Evolutionary conservation across 345 rosid species (phyloP), one percentile per base, ranked within the genome.

Genomic region (Moringa oleifera): DNA sequence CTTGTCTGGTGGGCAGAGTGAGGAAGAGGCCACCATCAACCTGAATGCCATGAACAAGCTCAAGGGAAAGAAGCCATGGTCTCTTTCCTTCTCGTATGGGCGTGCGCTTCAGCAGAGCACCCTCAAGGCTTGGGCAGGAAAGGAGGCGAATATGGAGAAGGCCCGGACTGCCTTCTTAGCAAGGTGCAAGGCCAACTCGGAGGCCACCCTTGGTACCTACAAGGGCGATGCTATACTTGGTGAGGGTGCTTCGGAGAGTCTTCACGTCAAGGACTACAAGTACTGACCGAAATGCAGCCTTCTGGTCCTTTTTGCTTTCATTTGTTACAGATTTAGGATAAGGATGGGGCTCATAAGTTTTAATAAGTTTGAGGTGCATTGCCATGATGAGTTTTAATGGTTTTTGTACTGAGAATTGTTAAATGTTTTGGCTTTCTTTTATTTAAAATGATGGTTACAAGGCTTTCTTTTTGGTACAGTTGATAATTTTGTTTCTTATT

Each of bases 41-140:
- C 73, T 92, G 45, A 89, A 92, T 45, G 97, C 98, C 23, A 92
- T 92, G 88, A 92, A 89, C 84, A 75, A 85, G 61, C 86, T 84
- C 17, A 58, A 85, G 75, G 77, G 79, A 3, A 90, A 93, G 91
- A 93, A 93, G 83, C 98, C 98, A 55, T 93, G 97, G 94, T 57
- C 75, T 16, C 88, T 93, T 15, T 84, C 98, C 57, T 93, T 93
- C 76, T 93, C 97, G 2, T 90, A 84, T 13, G 98, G 98, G 41
- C 95, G 97, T 57, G 97, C 98, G n/a, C 91, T 92, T 58, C 97
- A 93, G 77, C 91, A 84, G 81, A 90, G 98, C 76, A 90, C 97
- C 19, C 90, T 93, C 60, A 90, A 93, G 91, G 85, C 97, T 10
- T 90, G 98, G 96, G 63, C 71, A 19, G 98, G 97, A 58, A 85